Evolutionary conservation across 257 asterid species (phyloP).

Genomic region (Paraleonurus japonicus): DNA sequence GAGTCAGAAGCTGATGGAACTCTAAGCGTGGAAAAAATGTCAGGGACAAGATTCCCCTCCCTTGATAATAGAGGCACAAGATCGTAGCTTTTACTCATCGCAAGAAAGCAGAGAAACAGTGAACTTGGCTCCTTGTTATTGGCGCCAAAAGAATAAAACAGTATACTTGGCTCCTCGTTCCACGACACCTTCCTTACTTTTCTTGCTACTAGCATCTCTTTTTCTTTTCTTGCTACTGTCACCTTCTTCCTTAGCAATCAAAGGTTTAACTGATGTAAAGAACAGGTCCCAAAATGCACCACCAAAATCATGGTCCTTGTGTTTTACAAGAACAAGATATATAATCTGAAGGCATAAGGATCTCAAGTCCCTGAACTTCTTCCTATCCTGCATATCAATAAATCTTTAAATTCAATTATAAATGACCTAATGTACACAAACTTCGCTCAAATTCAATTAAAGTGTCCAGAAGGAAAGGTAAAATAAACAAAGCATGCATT

Average conservation of each 20-base stretch:
- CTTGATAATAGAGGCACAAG: conserved; percentile 58
- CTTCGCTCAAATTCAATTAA: background rate
- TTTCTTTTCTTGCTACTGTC: conserved; percentile 56
- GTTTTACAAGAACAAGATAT: conserved; percentile 56
- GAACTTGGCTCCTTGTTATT: conserved; percentile 87
- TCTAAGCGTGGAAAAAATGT: conserved; percentile 70
- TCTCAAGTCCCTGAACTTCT: conserved; percentile 85
- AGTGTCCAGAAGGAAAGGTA: conserved; percentile 7
- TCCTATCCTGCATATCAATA: conserved; percentile 52
- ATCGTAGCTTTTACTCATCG: conserved; percentile 82
- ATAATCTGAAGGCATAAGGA: conserved; percentile 79
- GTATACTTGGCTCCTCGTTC: background rate
- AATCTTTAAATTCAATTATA: conserved; percentile 13
- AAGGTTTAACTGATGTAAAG: conserved; percentile 62
- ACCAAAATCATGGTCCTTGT: conserved; percentile 63
- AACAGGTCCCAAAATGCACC: conserved; percentile 73
- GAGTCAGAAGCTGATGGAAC: conserved; percentile 72
- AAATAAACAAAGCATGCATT: background rate
- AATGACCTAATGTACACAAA: background rate
- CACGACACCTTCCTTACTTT: background rate
- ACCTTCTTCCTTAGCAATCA: conserved; percentile 72
- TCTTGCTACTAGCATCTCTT: background rate
- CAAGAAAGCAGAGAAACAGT: conserved; percentile 84
- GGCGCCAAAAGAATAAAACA: conserved; percentile 46
- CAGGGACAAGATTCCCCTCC: conserved; percentile 76